Evolutionary conservation across 768 basidiomycete species (phyloP), one percentile per base, ranked within the genome.

Genomic region (Boletellus emodensis): DNA sequence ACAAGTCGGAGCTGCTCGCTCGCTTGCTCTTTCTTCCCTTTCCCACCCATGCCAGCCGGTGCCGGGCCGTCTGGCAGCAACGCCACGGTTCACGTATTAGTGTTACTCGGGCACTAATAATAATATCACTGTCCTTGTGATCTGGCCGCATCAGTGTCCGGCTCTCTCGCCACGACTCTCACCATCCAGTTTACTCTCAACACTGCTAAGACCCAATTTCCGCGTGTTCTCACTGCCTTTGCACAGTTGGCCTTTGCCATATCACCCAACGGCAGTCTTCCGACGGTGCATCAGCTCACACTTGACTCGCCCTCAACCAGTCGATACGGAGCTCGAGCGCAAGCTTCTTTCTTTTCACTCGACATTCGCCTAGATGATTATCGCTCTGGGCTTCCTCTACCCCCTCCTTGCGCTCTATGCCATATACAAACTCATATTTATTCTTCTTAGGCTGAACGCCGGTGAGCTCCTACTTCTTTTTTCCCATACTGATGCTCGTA

Each of bases 301-400:
- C 24, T 26, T 26, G 24, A 26, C 28, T 32, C 17, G 12, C 12
- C 43, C 32, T 18, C 18, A 32, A 32, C 14, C 43, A 43, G 17
- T 38, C 37, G 6, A 42, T 12, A 22, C 26, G 32, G 20, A 24
- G 20, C 20, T 20, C 20, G 20, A 53, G 22, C 20, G 44, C 32
- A 43, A 36, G 46, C 22, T 36, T 46, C 30, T 17, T 11, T 3
- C 32, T 24, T 42, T 7, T 41, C 33, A 17, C 14, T 10, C 24
- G 6, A 35, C 34, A 45, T n/a, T n/a, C 5, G 6, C 13, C 12
- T 37, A 33, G 17, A 64, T 65, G 64, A 58, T 66, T 17, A 49
- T 66, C n/a, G 47, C 64, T 35, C 48, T 64, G 33, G 53, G 54
- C 26, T 44, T 58, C 13, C 49, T 65, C 37, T 61, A 45, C 36